phyloP scores from a whole-genome alignment of 176 grass and related monocot species.

The Triticum turgidum region DNA sequence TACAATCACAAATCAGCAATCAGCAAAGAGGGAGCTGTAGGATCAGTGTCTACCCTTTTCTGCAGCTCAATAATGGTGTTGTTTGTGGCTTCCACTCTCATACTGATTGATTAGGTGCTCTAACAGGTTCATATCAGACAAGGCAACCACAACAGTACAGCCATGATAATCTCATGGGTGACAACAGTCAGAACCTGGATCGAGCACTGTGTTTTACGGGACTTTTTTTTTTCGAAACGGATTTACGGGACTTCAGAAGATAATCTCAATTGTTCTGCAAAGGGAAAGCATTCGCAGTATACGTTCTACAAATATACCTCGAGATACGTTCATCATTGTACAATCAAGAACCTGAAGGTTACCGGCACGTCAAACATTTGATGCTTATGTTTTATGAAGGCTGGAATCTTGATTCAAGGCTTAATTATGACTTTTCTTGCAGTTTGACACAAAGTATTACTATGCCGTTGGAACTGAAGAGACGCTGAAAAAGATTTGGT shows the following conservation, averaged over 20 bases:
- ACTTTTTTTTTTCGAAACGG: not conserved
- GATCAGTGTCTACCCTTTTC: no score
- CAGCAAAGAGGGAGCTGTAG: no score
- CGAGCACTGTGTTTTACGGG: conserved; percentile 71
- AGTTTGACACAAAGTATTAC: conserved; percentile 93
- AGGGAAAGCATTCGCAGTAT: conserved; percentile 60
- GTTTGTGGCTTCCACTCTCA: not conserved
- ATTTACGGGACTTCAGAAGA: conserved; percentile 11
- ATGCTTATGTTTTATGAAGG: not conserved
- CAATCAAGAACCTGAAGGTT: conserved; percentile 69
- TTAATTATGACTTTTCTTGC: conserved; percentile 8
- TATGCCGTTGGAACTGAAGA: conserved; percentile 76
- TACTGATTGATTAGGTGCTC: not conserved
- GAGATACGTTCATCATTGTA: conserved; percentile 86
- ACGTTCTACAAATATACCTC: conserved; percentile 97
- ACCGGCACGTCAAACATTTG: not conserved
- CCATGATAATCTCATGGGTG: conserved; percentile 91
- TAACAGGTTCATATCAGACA: conserved; percentile 94
- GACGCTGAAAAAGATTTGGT: conserved; percentile 68
- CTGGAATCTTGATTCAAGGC: not conserved
- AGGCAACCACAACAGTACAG: conserved; percentile 66
- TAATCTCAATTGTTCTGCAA: conserved; percentile 48
- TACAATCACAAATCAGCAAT: no score
- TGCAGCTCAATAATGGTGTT: no score
- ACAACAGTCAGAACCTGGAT: conserved; percentile 67